Percentiles rank a stretch among this genome's conserved stretches.
phyloP scores from a whole-genome alignment of 257 asterid species.

The Solanum chiquidenum region DNA sequence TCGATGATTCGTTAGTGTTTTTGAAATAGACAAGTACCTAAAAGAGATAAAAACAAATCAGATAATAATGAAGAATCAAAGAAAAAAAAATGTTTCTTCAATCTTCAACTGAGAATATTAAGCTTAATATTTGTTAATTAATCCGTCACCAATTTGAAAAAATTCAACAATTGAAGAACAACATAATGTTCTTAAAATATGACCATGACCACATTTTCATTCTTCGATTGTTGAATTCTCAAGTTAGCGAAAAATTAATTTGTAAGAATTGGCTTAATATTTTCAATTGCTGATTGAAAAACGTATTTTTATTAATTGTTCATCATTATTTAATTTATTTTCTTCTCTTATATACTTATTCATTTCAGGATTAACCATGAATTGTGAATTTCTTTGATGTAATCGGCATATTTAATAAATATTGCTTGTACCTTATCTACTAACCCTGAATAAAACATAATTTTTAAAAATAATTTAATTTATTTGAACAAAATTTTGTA shows the following conservation, averaged over 20 bases:
- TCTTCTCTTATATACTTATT: neutral
- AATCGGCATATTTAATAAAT: neutral
- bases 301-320: neutral
- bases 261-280: too few relatives aligned
- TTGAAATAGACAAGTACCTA: slow-evolving; percentile 7
- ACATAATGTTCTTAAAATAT: too few relatives aligned
- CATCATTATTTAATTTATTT: neutral
- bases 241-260: too few relatives aligned
- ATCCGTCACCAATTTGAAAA: too few relatives aligned
- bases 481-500: neutral
- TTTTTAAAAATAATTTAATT: neutral
- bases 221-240: too few relatives aligned
- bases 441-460: neutral
- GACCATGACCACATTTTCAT: too few relatives aligned
- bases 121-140: too few relatives aligned
- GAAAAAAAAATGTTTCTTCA: neutral
- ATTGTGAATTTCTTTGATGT: neutral
- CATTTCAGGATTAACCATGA: slow-evolving; percentile 4
- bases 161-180: too few relatives aligned
- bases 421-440: slow-evolving; percentile 13
- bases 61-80: neutral
- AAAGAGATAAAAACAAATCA: neutral
- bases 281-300: neutral
- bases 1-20: neutral
- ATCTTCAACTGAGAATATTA: neutral